Evolutionary conservation across 2,329 filamentous ascomycete genomes (phyloP), one percentile per base, ranked within the genome.

Genomic region (Ascocoryne sarcoides): DNA sequence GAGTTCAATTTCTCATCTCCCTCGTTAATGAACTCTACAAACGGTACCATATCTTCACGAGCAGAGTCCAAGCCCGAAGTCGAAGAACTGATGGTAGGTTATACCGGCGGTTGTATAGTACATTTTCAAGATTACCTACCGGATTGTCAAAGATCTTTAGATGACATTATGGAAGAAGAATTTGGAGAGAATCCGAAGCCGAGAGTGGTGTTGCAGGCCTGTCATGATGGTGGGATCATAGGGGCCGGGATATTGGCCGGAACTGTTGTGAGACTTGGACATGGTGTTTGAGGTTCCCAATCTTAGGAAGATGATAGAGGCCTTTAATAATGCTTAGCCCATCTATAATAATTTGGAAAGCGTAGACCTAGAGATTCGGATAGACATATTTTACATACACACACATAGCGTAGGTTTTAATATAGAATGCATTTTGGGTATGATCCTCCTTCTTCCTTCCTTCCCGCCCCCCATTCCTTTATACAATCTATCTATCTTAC

Each of bases 91-190:
- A 78, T 85, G 1, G 81, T 89, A 16, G 84, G 84, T 1, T 89
- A 86, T 56, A 87, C 84, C 0, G 84, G 84, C 21, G 82, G 83
- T 5, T 87, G 84, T 54, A 89, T 89, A 44, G 75, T 79, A n/a
- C 77, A 84, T 53, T 87, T 87, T 53, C 83, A 84, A 35, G 73
- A 83, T 51, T 88, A 85, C 60, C 66, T 84, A 31, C 62, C 66
- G 32, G 80, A 82, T 52, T 86, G 81, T 48, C 82, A 88, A 59
- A 54, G 62, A 10, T 83, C 83, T 55, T 68, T 89, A 36, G 77
- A 86, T 52, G 57, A 61, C 16, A 63, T 77, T 9, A 51, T 77
- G 38, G 50, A 53, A 12, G 46, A 56, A 19, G 66, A 69, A 37
- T 68, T 67, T 37, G 57, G 56, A 14, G 45, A 51, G 1, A 18